Evolutionary conservation across 768 basidiomycete species (phyloP).

Genomic region (Guyanaporus albipodus): DNA sequence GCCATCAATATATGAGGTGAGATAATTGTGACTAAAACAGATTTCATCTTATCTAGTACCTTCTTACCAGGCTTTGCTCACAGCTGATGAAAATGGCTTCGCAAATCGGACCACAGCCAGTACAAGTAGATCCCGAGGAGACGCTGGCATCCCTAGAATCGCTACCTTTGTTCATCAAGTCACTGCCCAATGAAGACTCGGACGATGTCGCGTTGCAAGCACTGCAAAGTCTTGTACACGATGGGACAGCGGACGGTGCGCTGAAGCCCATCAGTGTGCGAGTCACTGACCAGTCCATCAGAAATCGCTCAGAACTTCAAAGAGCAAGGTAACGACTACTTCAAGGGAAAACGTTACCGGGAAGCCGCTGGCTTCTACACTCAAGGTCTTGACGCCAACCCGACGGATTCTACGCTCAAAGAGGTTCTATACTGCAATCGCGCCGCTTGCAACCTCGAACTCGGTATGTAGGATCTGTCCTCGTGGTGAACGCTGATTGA

Average conservation of each 20-base stretch:
- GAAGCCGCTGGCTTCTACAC: slow-evolving; percentile 90
- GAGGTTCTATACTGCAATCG: slow-evolving; percentile 83
- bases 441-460: slow-evolving; percentile 89
- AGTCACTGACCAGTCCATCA: slow-evolving; percentile 27
- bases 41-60: slow-evolving; percentile 21
- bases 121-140: slow-evolving; percentile 26
- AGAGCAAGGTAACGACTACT: slow-evolving; percentile 94
- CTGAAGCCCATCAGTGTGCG: slow-evolving; percentile 11
- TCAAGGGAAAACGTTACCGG: slow-evolving; percentile 77
- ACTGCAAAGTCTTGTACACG: slow-evolving; percentile 78
- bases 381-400: slow-evolving; percentile 83
- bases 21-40: slow-evolving; percentile 3
- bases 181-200: slow-evolving; percentile 63
- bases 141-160: slow-evolving; percentile 51
- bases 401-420: slow-evolving; percentile 52
- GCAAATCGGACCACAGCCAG: slow-evolving; percentile 25
- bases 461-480: slow-evolving; percentile 47
- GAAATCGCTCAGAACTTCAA: slow-evolving; percentile 93
- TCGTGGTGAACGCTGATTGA: not conserved
- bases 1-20: not conserved
- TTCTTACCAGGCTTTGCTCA: not conserved
- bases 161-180: slow-evolving; percentile 90
- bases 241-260: slow-evolving; percentile 93
- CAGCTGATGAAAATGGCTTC: slow-evolving; percentile 13
- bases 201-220: slow-evolving; percentile 72